Percentiles rank a stretch among this genome's conserved stretches.
Conservation (phyloP, 345 rosid genomes). For the Salix brachista region DNA sequence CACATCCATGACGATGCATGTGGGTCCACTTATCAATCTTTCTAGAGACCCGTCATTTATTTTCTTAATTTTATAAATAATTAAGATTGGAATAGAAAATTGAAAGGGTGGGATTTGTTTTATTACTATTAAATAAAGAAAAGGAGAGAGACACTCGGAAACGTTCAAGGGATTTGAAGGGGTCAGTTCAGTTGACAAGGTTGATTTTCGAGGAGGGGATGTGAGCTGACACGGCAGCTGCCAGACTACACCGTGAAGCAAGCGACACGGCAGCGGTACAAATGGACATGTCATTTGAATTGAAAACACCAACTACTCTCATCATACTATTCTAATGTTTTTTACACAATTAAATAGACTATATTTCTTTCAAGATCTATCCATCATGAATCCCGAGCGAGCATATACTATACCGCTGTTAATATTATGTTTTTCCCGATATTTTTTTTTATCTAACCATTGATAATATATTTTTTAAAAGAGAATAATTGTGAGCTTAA, state of each 20-base stretch:
- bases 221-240: constrained; percentile 21
- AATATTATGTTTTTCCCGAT: too few relatives aligned
- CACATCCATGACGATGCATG: not conserved
- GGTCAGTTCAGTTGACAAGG: constrained; percentile 21
- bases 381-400: too few relatives aligned
- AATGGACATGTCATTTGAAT: not conserved
- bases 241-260: not conserved
- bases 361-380: too few relatives aligned
- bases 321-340: too few relatives aligned
- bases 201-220: constrained; percentile 17
- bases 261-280: not conserved
- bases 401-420: too few relatives aligned
- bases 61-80: not conserved
- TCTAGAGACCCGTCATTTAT: not conserved
- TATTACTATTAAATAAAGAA: not conserved
- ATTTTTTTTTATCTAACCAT: too few relatives aligned
- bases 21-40: constrained; percentile 10
- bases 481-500: too few relatives aligned
- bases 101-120: not conserved
- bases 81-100: not conserved
- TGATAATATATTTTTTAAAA: too few relatives aligned
- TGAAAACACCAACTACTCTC: not conserved
- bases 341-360: too few relatives aligned
- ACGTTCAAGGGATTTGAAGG: constrained; percentile 8
- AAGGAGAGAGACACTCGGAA: not conserved